Conservation (phyloP, 2,329 filamentous ascomycete genomes). For the Pyrenochaeta sp. region DNA sequence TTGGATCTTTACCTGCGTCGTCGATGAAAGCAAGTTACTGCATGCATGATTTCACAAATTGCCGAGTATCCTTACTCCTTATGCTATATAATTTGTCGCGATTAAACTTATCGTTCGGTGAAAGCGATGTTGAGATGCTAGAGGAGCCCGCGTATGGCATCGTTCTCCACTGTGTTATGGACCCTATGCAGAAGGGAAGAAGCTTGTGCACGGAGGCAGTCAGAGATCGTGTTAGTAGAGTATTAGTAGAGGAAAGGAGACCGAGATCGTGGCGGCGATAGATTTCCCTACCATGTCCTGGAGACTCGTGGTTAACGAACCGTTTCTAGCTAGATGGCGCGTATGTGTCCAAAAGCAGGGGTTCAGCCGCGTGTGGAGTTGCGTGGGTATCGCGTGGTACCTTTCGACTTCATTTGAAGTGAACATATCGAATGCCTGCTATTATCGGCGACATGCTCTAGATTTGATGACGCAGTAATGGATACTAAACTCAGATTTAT, state of each 20-base stretch:
- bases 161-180: constrained; percentile 1
- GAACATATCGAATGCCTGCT: not conserved
- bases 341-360: constrained; percentile 6
- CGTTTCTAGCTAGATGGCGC: not conserved
- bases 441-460: constrained; percentile 3
- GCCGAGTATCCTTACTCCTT: not conserved
- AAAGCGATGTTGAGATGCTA: not conserved
- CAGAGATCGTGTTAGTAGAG: not conserved
- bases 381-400: constrained; percentile 2
- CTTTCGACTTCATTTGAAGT: not conserved
- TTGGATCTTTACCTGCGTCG: constrained; percentile 6
- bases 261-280: not conserved
- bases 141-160: not conserved
- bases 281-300: not conserved
- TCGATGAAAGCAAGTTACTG: constrained; percentile 7
- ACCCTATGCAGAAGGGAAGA: not conserved
- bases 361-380: constrained; percentile 10
- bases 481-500: not conserved
- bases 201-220: not conserved
- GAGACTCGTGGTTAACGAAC: no score
- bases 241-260: not conserved
- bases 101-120: constrained; percentile 10
- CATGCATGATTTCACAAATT: constrained; percentile 9
- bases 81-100: constrained; percentile 1
- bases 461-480: not conserved